Evolutionary conservation across 208 protist genomes (phyloP), one percentile per base, ranked within the genome.

Genomic region (Trypanosoma rangeli): DNA sequence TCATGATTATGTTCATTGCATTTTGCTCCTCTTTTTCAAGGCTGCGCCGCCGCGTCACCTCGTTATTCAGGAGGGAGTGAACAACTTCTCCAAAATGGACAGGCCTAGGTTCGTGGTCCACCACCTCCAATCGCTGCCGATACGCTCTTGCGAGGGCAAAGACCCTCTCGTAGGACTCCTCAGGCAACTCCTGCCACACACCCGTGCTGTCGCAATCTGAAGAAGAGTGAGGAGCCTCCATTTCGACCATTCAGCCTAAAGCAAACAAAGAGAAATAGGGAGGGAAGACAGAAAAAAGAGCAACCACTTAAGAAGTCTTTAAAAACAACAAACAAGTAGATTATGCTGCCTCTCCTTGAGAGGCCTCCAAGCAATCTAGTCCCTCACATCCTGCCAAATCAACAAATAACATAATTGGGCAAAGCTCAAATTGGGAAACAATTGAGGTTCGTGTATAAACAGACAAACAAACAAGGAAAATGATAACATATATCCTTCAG

Each of bases 141-240:
- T 72, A 72, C 9, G 60, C 42, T 28, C 48, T 56, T 50, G 58
- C 16, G 28, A 73, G 68, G 24, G 58, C 59, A 37, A 49, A 24
- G 28, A 73, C 59, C 29, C 49, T 73, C 10, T 66, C 59, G 42
- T 67, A 73, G 15, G 68, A 64, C 10, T n/a, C 59, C 35, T 58
- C 31, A 53, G 67, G 58, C n/a, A 72, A 33, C 31, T 65, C 57
- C 29, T 29, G 26, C 54, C 54, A 58, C 29, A 35, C 29, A 4
- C 15, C 3, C 26, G 54, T 58, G 3, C 54, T 26, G 22, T 13
- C 31, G 44, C 12, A 18, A 46, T 31, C 28, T 10, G 55, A 24
- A 42, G 1, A 48, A 52, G 35, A 24, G 39, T 16, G 49, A 28
- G 5, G 24, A 33, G 5, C 5, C n/a, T 48, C 57, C 29, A 26